Evolutionary conservation across 768 basidiomycete species (phyloP).

Genomic region (Boletus tomentosulus): DNA sequence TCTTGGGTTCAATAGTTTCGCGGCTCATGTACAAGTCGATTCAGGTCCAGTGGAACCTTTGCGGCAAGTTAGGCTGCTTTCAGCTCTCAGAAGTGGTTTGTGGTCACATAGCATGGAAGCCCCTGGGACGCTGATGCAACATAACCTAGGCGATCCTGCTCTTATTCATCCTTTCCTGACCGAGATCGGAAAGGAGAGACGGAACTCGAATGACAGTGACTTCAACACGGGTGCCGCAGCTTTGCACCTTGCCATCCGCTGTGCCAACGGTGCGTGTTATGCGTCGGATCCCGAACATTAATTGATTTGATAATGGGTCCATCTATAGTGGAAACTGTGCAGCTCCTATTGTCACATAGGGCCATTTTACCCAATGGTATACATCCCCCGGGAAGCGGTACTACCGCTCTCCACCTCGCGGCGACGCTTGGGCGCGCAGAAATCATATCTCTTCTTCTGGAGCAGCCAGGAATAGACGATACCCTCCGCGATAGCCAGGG

Average conservation of each 20-base stretch:
- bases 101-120: neutral
- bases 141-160: conserved; percentile 60
- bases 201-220: conserved; percentile 43
- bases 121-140: neutral
- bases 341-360: conserved; percentile 64
- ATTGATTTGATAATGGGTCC: neutral
- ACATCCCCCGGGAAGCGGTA: conserved; percentile 67
- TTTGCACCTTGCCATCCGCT: conserved; percentile 78
- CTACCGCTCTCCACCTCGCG: conserved; percentile 69
- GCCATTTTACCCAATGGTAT: conserved; percentile 77
- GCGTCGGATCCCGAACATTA: neutral
- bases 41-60: conserved; percentile 40
- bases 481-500: conserved; percentile 65
- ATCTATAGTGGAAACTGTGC: conserved; percentile 58
- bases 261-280: conserved; percentile 59
- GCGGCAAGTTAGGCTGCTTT: conserved; percentile 61
- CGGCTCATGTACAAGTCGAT: conserved; percentile 3
- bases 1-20: neutral
- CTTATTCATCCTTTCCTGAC: conserved; percentile 78
- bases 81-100: conserved; percentile 59
- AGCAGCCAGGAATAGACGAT: conserved; percentile 79
- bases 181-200: conserved; percentile 66
- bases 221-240: conserved; percentile 70
- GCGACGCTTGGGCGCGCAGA: conserved; percentile 70
- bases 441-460: conserved; percentile 69